A percentile compares a stretch with the other conserved stretches of the same genome.
phyloP scores from a whole-genome alignment of 768 basidiomycete genomes.

The Fistulinella prunicolor region DNA sequence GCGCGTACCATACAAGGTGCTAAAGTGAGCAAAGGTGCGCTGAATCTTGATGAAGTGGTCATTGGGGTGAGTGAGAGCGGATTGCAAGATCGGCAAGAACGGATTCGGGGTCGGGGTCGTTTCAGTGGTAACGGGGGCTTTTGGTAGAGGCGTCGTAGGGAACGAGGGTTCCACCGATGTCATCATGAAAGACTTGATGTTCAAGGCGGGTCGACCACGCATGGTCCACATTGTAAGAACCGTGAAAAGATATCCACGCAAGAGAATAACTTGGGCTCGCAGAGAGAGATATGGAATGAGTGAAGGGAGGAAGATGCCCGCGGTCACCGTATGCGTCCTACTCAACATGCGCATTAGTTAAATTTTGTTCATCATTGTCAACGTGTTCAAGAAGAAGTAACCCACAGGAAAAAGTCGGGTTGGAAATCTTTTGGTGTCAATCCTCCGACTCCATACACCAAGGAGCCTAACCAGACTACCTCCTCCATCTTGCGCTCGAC shows the following conservation, averaged over 20 bases:
- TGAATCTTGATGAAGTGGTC: constrained; percentile 36
- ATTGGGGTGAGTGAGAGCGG: constrained; percentile 33
- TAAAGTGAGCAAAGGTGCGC: constrained; percentile 34
- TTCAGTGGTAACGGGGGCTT: constrained; percentile 8
- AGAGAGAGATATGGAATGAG: constrained; percentile 16
- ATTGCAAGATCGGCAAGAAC: constrained; percentile 41
- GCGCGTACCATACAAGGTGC: constrained; percentile 29
- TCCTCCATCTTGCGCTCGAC: constrained; percentile 60
- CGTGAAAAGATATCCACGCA: constrained; percentile 28
- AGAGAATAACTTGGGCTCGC: constrained; percentile 21
- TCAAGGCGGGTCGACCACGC: constrained; percentile 29
- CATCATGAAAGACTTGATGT: constrained; percentile 32
- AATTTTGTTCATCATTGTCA: background rate
- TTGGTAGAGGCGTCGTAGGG: background rate
- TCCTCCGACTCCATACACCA: constrained; percentile 60
- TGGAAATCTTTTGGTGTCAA: constrained; percentile 48
- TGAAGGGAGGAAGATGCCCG: constrained; percentile 29
- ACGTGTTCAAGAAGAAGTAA: background rate
- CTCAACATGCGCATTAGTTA: background rate
- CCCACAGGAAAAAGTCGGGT: constrained; percentile 51
- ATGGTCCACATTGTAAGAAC: constrained; percentile 29
- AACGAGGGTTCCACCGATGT: constrained; percentile 21
- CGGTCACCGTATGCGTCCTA: constrained; percentile 32
- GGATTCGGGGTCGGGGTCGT: constrained; percentile 31
- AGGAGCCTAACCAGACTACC: constrained; percentile 50